Evolutionary conservation across 2,329 filamentous ascomycete genomes (phyloP).

Genomic region (Mycosphaerella sp.): DNA sequence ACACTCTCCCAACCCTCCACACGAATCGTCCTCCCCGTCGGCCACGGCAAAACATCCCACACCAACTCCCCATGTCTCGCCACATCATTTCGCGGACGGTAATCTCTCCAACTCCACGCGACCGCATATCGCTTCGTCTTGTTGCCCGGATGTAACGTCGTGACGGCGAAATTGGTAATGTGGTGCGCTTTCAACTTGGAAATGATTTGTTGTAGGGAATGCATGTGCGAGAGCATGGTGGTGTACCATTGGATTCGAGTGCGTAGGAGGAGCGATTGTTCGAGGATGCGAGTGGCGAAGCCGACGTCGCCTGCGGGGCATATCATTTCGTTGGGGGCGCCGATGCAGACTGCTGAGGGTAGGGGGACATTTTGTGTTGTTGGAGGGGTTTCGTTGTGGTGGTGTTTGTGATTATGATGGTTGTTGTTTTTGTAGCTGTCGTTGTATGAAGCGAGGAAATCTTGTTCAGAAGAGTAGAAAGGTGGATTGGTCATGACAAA

Average conservation of each 20-base stretch:
- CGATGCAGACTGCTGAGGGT: conserved; percentile 66
- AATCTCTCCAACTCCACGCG: conserved; percentile 72
- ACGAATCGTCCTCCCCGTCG: conserved; percentile 46
- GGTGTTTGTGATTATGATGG: background rate
- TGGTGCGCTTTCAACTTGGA: conserved; percentile 50
- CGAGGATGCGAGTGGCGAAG: conserved; percentile 65
- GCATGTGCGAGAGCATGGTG: conserved; percentile 78
- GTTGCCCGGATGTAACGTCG: conserved; percentile 68
- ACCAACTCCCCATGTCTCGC: conserved; percentile 29
- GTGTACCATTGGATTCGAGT: conserved; percentile 77
- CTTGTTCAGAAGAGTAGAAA: conserved; percentile 72
- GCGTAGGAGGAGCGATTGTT: conserved; percentile 57
- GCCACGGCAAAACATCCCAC: conserved; percentile 35
- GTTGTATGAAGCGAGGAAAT: conserved; percentile 54
- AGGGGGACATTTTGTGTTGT: conserved; percentile 49
- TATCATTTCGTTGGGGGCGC: conserved; percentile 79
- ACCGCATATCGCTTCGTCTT: conserved; percentile 81
- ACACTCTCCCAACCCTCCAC: conserved; percentile 22
- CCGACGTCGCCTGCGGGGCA: conserved; percentile 63
- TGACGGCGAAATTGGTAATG: conserved; percentile 74
- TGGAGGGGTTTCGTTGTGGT: background rate
- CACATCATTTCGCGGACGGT: conserved; percentile 53
- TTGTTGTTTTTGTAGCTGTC: conserved; percentile 17
- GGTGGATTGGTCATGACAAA: conserved; percentile 95
- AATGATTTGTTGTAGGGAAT: conserved; percentile 58